Evolutionary conservation across 1,284 basidiomycete species (phyloP).

Genomic region (Agaricales sp.): DNA sequence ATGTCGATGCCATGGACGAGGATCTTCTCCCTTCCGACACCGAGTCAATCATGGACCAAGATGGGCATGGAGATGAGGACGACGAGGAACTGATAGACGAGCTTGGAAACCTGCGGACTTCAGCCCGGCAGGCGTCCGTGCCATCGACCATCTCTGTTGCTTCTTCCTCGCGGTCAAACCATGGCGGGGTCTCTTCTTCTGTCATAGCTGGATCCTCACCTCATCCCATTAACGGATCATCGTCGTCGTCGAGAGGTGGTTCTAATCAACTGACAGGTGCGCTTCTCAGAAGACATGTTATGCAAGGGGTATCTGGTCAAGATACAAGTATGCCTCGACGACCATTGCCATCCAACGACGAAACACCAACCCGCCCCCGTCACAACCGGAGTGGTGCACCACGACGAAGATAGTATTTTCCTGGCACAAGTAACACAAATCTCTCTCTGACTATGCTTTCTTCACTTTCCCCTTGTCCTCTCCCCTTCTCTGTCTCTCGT

Average conservation of each 20-base stretch:
- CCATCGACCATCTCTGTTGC: background rate
- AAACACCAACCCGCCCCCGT: constrained; percentile 55
- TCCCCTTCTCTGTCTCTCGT: no score
- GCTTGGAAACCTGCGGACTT: background rate
- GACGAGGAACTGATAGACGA: constrained; percentile 7
- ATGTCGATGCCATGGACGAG: constrained; percentile 60
- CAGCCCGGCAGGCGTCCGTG: background rate
- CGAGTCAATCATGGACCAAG: constrained; percentile 31
- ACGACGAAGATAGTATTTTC: constrained; percentile 20
- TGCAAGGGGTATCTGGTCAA: constrained; percentile 24
- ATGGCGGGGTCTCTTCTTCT: background rate
- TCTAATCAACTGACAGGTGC: no score
- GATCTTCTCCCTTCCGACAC: constrained; percentile 44
- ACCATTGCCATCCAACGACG: constrained; percentile 32
- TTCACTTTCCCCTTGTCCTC: constrained; percentile 1
- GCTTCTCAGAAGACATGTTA: constrained; percentile 19
- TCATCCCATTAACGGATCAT: no score
- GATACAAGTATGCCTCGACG: constrained; percentile 13
- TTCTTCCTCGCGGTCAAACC: background rate
- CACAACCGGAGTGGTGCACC: constrained; percentile 22
- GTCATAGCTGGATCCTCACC: no score
- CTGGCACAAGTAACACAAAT: no score
- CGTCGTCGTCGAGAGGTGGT: no score
- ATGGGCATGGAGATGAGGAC: constrained; percentile 25
- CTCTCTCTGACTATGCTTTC: constrained; percentile 3